Evolutionary conservation across 805 yeast genomes (phyloP).

Genomic region (Kluyveromyces lactis): DNA sequence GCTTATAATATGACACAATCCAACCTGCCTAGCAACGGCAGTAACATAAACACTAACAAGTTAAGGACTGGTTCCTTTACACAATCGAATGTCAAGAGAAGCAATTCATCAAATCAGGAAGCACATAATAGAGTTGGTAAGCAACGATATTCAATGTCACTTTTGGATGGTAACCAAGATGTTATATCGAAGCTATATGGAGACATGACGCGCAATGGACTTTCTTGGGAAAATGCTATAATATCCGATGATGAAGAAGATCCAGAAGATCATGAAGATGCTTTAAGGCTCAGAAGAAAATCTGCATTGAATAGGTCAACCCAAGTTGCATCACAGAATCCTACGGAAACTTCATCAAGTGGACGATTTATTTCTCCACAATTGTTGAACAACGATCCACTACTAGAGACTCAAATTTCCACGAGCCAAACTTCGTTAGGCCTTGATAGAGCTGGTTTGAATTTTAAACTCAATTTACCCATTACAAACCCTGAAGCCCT

Average conservation of each 20-base stretch:
- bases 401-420: background rate
- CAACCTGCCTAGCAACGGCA: background rate
- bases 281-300: background rate
- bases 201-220: conserved; percentile 6
- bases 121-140: conserved; percentile 19
- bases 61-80: conserved; percentile 9
- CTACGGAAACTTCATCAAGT: background rate
- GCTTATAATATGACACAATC: conserved; percentile 19
- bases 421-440: background rate
- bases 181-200: conserved; percentile 18
- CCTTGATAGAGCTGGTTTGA: background rate
- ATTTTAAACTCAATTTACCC: conserved; percentile 2
- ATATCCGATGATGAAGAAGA: conserved; percentile 11
- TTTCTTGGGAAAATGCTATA: conserved; percentile 11
- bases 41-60: conserved; percentile 3
- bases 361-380: conserved; percentile 1
- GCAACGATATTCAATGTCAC: conserved; percentile 23
- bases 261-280: background rate
- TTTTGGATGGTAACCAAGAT: conserved; percentile 17
- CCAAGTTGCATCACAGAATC: background rate
- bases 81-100: background rate
- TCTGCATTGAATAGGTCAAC: background rate
- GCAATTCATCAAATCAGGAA: conserved; percentile 7
- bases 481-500: background rate
- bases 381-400: conserved; percentile 1